Percentiles rank a stretch among this genome's conserved stretches.
Evolutionary conservation across 2,329 filamentous ascomycete species (phyloP).

Genomic region (Ophiostoma sp.): DNA sequence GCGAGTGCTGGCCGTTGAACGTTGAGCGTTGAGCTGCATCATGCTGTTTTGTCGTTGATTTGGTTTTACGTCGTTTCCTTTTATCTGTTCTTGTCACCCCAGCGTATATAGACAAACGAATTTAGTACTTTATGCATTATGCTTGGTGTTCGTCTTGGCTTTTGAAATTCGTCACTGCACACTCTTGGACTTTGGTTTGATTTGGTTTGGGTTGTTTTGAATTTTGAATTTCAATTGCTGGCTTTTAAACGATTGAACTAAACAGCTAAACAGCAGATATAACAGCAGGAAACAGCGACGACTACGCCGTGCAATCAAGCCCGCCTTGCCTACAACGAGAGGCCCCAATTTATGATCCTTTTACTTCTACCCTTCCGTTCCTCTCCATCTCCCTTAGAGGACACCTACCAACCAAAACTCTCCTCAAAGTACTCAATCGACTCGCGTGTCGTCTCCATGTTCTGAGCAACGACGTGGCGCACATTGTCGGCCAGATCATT

Average conservation of each 20-base stretch:
- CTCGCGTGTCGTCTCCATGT: slow-evolving; percentile 24
- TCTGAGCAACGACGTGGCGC: slow-evolving; percentile 19
- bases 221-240: background rate
- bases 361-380: background rate
- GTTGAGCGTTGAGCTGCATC: no score
- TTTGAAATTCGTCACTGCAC: background rate
- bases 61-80: background rate
- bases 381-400: no score
- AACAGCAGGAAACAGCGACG: background rate
- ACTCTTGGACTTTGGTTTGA: background rate
- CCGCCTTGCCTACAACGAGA: background rate
- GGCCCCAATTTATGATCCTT: background rate
- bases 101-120: slow-evolving; percentile 26
- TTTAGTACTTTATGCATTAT: slow-evolving; percentile 21
- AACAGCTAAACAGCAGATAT: background rate
- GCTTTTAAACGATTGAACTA: background rate
- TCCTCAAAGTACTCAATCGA: slow-evolving; percentile 31
- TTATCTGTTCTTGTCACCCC: slow-evolving; percentile 16
- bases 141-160: background rate
- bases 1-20: background rate
- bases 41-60: background rate
- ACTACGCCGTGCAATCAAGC: background rate
- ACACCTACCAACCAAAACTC: slow-evolving; percentile 29
- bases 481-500: slow-evolving; percentile 26
- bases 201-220: background rate